A percentile compares a stretch with the other conserved stretches of the same genome.
These are phyloP conservation scores for Quercus phellos DNA, from an alignment of 331 rosid species.

Conservation along the genomic window DNA sequence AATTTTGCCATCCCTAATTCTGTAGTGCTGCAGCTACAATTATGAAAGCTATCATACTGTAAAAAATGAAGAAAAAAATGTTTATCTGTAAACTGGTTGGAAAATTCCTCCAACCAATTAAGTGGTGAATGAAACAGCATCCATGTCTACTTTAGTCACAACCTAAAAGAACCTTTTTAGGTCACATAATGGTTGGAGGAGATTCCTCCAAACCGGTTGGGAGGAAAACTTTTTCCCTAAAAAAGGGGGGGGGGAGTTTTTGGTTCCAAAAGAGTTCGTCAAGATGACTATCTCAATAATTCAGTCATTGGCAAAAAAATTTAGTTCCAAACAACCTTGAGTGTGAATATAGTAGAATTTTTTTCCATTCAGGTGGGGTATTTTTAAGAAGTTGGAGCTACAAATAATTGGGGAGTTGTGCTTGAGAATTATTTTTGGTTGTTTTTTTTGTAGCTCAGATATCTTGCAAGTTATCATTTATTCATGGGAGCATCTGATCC, in stretches of 20 bases:
- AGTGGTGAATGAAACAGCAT: too few relatives aligned
- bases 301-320: neutral
- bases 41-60: neutral
- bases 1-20: neutral
- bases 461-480: conserved; percentile 16
- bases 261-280: neutral
- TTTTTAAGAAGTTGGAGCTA: conserved; percentile 19
- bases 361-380: conserved; percentile 20
- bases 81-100: too few relatives aligned
- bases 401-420: conserved; percentile 20
- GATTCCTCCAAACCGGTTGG: too few relatives aligned
- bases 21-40: neutral
- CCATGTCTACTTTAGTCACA: too few relatives aligned
- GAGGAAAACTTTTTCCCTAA: too few relatives aligned
- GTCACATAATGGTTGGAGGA: too few relatives aligned
- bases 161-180: too few relatives aligned
- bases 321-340: neutral
- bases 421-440: conserved; percentile 17
- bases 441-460: conserved; percentile 13
- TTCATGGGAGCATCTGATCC: neutral
- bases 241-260: neutral
- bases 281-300: neutral
- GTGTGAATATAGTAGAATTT: conserved; percentile 17
- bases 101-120: too few relatives aligned
- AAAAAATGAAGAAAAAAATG: neutral